Evolutionary conservation across 1,139 yeast genomes (phyloP), one percentile per base, ranked within the genome.

Genomic region (Suhomyces wounanorum): DNA sequence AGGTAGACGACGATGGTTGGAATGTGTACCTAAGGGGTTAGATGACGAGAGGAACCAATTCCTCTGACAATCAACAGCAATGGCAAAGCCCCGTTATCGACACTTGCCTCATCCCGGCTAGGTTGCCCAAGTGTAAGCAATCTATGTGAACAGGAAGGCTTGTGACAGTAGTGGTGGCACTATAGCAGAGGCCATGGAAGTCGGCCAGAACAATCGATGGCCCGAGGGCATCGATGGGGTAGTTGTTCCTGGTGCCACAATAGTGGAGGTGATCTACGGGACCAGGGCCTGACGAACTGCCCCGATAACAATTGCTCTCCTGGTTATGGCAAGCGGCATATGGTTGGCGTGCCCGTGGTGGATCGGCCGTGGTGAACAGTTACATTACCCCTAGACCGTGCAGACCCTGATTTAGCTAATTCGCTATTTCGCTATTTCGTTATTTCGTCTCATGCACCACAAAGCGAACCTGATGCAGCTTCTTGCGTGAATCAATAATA

Each of bases 351-450:
- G 37, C 37, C 37, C 18, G 18, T 33, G 17, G 18, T 14, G 37
- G 37, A 33, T 33, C 37, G 37, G 7, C 35, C 42, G 7, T 25
- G 33, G 14, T 14, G 30, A 6, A 16, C 14, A 38, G 30, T 21
- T 16, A 21, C n/a, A 14, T n/a, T 7, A 14, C 33, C 30, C 31
- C 42, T 40, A 40, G 42, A 16, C 31, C 23, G 11, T 38, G 43
- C 49, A 47, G 49, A 43, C 49, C 45, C 45, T 42, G 49, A 45
- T 46, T 46, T 21, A 45, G 44, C 21, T 21, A 35, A 6, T 45
- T 44, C 17, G 28, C 14, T n/a, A n/a, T 17, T 31, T 9, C 17
- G 25, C n/a, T 21, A 35, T 13, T 45, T 44, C 17, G 28, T 9
- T n/a, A n/a, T 17, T 31, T 9, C 17, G 25, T 30, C 33, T 30